Base-by-base conservation (phyloP, 1,284 basidiomycete species). In the Ceratobasidium sp. region DNA sequence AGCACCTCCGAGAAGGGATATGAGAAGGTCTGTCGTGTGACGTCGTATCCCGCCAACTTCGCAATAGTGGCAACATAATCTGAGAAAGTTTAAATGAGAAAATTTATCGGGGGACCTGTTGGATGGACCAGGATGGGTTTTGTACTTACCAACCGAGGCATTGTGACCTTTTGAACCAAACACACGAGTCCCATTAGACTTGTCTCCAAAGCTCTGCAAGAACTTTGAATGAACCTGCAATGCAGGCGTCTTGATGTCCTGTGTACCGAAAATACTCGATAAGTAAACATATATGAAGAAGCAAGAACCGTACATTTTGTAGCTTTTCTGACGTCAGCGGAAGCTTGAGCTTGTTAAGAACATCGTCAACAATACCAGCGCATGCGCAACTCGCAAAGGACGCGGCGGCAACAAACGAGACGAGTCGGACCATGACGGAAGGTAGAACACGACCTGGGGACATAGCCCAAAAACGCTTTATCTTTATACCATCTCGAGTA, bases 1-100 rank as follows among this genome's bases (percentile, higher is more conserved):
- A 73, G 56, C 23, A 61, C 58, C n/a, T 73, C 53, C 20, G 56
- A 47, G 37, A 60, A 73, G 10, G 47, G 45, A 39, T 73, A 28
- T n/a, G 58, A 58, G 45, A 73, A 73, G 5, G 69, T 73, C 45
- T 73, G 69, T 51, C 69, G 54, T 60, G 37, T 60, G 45, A 73
- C 69, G 1, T 73, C 42, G n/a, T 73, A 73, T 13, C 69, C 69
- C 7, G 69, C 69, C 39, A 73, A 26, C 31, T 73, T 63, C 26
- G 69, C 69, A 63, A 73, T 61, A 28, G 56, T 63, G 20, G 69
- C 69, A 56, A 73, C 69, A 37, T 73, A 73, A 39, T 73, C 69
- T 73, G 31, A 49, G 28, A 13, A 26, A 39, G 35, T 23, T 58
- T 35, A 63, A 26, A 23, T 5, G 45, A 63, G n/a, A 5, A 45